Evolutionary conservation across 768 basidiomycete species (phyloP).

Genomic region (Cantharellus anzutake): DNA sequence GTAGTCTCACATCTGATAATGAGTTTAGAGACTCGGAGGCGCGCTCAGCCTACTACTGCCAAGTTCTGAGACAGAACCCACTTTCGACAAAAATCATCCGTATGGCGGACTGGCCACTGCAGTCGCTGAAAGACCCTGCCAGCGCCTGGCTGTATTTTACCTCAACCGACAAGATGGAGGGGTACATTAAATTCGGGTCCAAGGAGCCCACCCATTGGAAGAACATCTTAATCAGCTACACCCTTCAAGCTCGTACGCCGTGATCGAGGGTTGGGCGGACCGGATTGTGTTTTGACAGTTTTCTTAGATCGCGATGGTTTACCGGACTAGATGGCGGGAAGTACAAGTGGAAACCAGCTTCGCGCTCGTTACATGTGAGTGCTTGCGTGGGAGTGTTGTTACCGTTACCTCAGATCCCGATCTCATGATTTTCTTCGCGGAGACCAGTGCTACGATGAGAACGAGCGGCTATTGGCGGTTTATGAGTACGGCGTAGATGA

Average conservation of each 20-base stretch:
- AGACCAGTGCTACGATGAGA: slow-evolving; percentile 42
- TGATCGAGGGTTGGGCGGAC: background rate
- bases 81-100: slow-evolving; percentile 8
- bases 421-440: background rate
- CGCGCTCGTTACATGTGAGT: slow-evolving; percentile 10
- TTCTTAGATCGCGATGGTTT: slow-evolving; percentile 46
- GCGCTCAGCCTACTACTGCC: slow-evolving; percentile 5
- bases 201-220: background rate
- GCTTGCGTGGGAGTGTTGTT: background rate
- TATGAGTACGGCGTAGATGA: slow-evolving; percentile 51
- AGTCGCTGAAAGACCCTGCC: slow-evolving; percentile 6
- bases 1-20: slow-evolving; percentile 6
- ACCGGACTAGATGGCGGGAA: slow-evolving; percentile 45
- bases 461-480: slow-evolving; percentile 33
- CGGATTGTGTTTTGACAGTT: background rate
- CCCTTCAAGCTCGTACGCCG: slow-evolving; percentile 30
- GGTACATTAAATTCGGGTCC: slow-evolving; percentile 1
- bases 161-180: background rate
- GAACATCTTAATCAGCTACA: slow-evolving; percentile 21
- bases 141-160: background rate
- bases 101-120: slow-evolving; percentile 7
- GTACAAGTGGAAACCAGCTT: slow-evolving; percentile 48
- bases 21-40: slow-evolving; percentile 7
- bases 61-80: background rate
- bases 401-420: background rate